Percentiles rank a stretch among this genome's conserved stretches.
Conservation (phyloP, 2,329 filamentous ascomycete species). For the Westerdykella sp. region DNA sequence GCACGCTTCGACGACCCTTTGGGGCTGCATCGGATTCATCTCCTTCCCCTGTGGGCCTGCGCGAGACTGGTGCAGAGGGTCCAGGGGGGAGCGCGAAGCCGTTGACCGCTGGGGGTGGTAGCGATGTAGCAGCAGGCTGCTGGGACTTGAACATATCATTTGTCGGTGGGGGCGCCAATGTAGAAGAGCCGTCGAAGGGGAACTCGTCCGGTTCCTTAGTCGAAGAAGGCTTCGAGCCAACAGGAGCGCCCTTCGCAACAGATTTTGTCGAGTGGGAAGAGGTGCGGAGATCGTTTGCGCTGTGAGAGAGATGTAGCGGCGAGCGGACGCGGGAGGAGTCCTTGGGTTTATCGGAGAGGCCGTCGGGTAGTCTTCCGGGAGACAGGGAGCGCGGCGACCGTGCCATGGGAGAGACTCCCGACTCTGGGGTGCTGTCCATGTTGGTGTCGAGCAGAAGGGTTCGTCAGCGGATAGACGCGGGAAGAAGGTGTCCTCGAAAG, state of each 20-base stretch:
- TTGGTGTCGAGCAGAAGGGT: background rate
- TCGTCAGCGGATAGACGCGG: too few relatives aligned
- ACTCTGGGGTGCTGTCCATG: constrained; percentile 26
- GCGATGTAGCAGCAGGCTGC: constrained; percentile 9
- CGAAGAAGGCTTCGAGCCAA: constrained; percentile 24
- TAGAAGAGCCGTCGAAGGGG: constrained; percentile 26
- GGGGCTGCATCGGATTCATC: constrained; percentile 25
- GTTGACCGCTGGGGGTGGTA: constrained; percentile 19
- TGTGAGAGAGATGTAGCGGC: constrained; percentile 21
- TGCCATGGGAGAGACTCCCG: constrained; percentile 22
- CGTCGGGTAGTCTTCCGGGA: constrained; percentile 11
- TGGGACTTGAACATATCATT: constrained; percentile 15
- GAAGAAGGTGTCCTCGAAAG: too few relatives aligned
- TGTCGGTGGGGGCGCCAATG: constrained; percentile 13
- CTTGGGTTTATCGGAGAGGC: constrained; percentile 11
- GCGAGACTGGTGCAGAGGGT: constrained; percentile 24
- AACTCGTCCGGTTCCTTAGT: constrained; percentile 30
- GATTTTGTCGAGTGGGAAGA: background rate
- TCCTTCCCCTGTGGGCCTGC: constrained; percentile 27
- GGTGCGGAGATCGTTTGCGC: constrained; percentile 9
- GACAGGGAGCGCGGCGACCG: constrained; percentile 19
- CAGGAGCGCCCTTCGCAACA: constrained; percentile 19
- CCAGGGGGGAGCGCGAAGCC: constrained; percentile 19
- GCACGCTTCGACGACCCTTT: constrained; percentile 60
- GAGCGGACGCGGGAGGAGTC: constrained; percentile 17